Evolutionary conservation across 495 filamentous ascomycete species (phyloP).

Genomic region (Pseudoneurospora amorphoporcata): DNA sequence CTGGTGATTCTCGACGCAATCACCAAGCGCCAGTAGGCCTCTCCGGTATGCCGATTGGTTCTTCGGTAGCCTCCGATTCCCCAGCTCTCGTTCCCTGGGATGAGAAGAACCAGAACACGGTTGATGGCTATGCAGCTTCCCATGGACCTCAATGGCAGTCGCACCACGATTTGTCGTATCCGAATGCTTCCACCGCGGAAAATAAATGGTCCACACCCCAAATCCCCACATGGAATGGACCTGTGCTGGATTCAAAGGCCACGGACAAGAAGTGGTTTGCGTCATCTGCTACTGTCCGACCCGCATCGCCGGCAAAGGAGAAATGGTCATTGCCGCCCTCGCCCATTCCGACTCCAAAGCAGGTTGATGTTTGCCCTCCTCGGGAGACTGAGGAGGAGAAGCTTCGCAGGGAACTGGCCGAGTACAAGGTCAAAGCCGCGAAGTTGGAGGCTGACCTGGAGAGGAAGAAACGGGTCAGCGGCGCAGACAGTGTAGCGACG

Average conservation of each 20-base stretch:
- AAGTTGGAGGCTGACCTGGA: neutral
- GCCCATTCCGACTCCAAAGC: neutral
- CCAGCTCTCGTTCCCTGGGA: neutral
- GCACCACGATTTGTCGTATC: neutral
- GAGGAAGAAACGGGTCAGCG: neutral
- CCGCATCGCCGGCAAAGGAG: neutral
- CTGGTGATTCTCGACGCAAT: neutral
- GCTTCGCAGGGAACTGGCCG: neutral
- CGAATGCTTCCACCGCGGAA: rapidly evolving
- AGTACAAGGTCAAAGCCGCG: neutral
- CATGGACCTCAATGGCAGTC: neutral
- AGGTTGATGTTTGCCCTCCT: neutral
- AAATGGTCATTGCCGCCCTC: neutral
- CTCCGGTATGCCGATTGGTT: neutral
- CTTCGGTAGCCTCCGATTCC: neutral
- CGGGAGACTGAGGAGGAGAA: neutral
- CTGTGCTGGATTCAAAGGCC: rapidly evolving
- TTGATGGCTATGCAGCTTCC: neutral
- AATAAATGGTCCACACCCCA: neutral
- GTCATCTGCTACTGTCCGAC: rapidly evolving
- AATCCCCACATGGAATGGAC: neutral
- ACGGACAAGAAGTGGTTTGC: neutral
- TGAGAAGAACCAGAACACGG: neutral
- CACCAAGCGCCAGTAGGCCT: neutral
- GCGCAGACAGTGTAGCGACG: neutral